phyloP scores from a whole-genome alignment of 176 grass and related monocot species.

The Guadua angustifolia region DNA sequence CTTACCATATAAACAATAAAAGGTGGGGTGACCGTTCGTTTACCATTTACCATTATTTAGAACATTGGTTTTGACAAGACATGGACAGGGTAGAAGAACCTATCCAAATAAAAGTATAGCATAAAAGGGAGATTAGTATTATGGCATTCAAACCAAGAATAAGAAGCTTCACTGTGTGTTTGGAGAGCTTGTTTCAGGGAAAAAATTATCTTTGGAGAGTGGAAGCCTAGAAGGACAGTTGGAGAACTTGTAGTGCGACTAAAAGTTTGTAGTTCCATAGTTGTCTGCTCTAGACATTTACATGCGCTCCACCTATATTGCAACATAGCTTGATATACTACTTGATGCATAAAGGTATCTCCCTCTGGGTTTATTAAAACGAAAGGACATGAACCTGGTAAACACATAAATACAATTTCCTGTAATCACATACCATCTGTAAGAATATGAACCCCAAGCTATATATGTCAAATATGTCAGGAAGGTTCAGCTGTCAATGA shows the following conservation, averaged over 20 bases:
- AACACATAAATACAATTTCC: slow-evolving; percentile 22
- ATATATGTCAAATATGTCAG: slow-evolving; percentile 99
- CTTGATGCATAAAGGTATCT: not conserved
- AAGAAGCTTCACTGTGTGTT: not conserved
- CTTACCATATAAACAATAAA: too few relatives aligned
- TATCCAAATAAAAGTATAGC: slow-evolving; percentile 6
- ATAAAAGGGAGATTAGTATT: not conserved
- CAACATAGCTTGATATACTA: not conserved
- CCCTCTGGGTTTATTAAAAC: not conserved
- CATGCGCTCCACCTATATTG: not conserved
- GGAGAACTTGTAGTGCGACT: not conserved
- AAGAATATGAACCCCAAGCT: slow-evolving; percentile 93
- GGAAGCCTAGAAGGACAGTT: not conserved
- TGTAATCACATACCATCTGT: slow-evolving; percentile 81
- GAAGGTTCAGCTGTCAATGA: slow-evolving; percentile 86
- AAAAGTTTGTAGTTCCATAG: not conserved
- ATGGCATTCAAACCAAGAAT: not conserved
- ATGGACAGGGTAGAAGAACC: not conserved
- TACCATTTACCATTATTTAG: too few relatives aligned
- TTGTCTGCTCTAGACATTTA: not conserved
- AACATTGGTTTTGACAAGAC: not conserved
- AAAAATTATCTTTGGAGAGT: too few relatives aligned
- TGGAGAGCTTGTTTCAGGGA: not conserved
- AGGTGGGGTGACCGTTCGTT: too few relatives aligned
- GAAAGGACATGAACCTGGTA: not conserved